Evolutionary conservation across 2,329 filamentous ascomycete species (phyloP), one percentile per base, ranked within the genome.

Genomic region (Penicillium verrucosum): DNA sequence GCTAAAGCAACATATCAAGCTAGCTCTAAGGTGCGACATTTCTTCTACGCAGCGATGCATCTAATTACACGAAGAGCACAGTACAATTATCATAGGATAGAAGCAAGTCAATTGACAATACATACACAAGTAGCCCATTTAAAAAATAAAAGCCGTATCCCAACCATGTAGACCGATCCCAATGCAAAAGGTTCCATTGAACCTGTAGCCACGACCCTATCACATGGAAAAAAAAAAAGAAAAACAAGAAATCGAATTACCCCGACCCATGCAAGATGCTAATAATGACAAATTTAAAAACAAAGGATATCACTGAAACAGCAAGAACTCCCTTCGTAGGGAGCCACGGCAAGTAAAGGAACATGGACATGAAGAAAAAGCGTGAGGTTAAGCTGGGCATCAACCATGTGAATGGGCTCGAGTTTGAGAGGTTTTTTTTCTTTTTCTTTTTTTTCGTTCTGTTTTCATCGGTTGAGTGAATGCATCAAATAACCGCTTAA

Each of bases 211-310:
- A 45, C 53, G 42, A 53, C 57, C 51, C 41, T 44, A 54, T 57
- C 52, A 62, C 40, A 60, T 51, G 30, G 12, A 21, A 21, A 32
- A 18, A 18, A 18, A 18, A 32, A 30, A 29, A 57, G 29, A 36
- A 34, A 44, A 58, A 44, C 54, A 46, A 47, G 34, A 56, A 62
- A 58, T 59, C 59, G 59, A 42, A 64, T 57, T 55, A 34, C 54
- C 60, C 58, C 50, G 46, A 56, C 58, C 63, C 57, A 65, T 65
- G 64, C 62, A 66, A 59, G 43, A 59, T 65, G 60, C 59, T 65
- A 60, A 63, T 23, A 56, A 57, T 53, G 55, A 56, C 34, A 48
- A 55, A 51, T 43, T 5, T 49, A 18, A 43, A 36, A 62, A 51
- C 44, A 58, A 49, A 45, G 60, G 63, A 66, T 63, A 60, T 65